Evolutionary conservation across 768 basidiomycete species (phyloP).

Genomic region (Termitomyces sp.): DNA sequence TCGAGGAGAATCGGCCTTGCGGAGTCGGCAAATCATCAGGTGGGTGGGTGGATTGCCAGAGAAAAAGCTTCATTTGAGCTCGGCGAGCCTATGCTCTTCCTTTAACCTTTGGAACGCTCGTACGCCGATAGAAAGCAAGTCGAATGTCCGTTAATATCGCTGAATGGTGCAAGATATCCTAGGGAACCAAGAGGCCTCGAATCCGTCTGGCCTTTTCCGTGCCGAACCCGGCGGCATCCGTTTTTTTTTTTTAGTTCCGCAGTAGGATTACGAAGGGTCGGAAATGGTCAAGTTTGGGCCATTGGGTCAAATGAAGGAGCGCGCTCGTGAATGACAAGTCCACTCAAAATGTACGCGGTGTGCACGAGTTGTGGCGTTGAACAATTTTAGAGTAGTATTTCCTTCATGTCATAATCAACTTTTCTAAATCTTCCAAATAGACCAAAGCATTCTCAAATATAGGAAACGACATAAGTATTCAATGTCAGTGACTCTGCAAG

Average conservation of each 20-base stretch:
- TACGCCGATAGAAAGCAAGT: background rate
- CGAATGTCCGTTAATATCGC: slow-evolving; percentile 1
- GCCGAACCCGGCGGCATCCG: slow-evolving; percentile 10
- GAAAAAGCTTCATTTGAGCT: background rate
- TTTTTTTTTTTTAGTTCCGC: background rate
- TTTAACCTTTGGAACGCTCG: slow-evolving; percentile 1
- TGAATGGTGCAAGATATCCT: background rate
- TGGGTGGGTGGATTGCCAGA: background rate
- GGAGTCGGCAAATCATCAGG: background rate
- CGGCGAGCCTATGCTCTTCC: background rate
- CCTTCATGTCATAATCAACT: too few relatives aligned
- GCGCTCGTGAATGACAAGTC: background rate
- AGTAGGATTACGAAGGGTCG: background rate
- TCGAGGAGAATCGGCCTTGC: slow-evolving; percentile 1
- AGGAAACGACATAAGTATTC: too few relatives aligned
- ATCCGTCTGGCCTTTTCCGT: background rate
- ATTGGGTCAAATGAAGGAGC: background rate
- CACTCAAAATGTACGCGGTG: background rate
- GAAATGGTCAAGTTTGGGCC: background rate
- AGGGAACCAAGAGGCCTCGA: background rate
- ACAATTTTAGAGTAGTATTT: background rate
- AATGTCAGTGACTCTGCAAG: background rate
- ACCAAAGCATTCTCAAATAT: background rate
- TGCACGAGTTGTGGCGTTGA: slow-evolving; percentile 11
- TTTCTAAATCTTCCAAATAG: background rate